phyloP scores from a whole-genome alignment of 108 stramenopile genomes.

The Stephanodiscus minutulus region DNA sequence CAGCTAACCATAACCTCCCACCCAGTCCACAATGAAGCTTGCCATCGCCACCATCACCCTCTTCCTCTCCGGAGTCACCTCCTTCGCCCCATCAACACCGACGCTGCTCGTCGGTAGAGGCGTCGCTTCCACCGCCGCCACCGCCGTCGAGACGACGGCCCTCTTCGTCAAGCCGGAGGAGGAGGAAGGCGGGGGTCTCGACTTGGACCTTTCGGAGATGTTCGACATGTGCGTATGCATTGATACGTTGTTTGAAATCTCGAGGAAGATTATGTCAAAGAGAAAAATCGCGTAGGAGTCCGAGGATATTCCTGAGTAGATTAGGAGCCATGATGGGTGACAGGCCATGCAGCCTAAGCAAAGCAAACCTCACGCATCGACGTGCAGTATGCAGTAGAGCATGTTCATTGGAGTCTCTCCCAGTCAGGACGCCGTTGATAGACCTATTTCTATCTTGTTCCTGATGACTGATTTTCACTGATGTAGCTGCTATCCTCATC shows the following conservation, averaged over 20 bases:
- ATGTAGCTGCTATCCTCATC: not conserved
- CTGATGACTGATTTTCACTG: too few species aligned
- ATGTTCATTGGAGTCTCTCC: too few species aligned
- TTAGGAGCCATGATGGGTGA: too few species aligned
- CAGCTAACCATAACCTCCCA: not conserved
- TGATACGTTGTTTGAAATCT: not conserved
- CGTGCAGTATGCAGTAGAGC: too few species aligned
- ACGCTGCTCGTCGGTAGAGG: conserved; percentile 6
- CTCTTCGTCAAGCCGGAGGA: conserved; percentile 60
- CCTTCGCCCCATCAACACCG: conserved; percentile 55
- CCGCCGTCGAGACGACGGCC: conserved; percentile 15
- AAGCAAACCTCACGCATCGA: too few species aligned
- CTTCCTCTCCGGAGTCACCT: conserved; percentile 39
- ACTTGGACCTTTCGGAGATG: conserved; percentile 87
- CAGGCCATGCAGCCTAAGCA: too few species aligned
- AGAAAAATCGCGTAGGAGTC: too few species aligned
- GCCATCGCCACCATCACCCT: conserved; percentile 36
- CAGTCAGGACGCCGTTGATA: too few species aligned
- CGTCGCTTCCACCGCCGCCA: conserved; percentile 4
- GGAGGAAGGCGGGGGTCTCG: conserved; percentile 68
- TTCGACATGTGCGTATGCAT: conserved; percentile 45
- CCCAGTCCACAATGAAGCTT: conserved; percentile 57
- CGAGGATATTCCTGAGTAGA: too few species aligned
- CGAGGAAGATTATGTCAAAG: too few species aligned
- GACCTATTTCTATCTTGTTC: too few species aligned